Evolutionary conservation across 441 rosid species (phyloP).

Genomic region (Gossypium davidsonii): DNA sequence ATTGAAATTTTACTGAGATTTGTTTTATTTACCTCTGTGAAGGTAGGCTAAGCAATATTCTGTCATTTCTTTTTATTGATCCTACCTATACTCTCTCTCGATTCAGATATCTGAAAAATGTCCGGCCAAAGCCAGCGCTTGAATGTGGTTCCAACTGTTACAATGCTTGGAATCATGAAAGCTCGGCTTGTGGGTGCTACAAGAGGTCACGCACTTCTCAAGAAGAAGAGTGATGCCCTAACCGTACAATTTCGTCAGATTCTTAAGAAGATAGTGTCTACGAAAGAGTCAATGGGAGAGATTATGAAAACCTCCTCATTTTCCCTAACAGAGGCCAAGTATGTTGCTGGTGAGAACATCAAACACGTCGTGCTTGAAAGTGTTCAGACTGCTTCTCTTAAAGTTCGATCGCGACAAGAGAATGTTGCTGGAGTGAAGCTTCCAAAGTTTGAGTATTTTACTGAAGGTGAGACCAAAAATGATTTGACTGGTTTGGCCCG

Average conservation of each 20-base stretch:
- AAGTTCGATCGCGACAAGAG: not conserved
- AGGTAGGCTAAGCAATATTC: not conserved
- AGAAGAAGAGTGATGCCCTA: conserved; percentile 93
- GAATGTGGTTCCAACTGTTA: conserved; percentile 86
- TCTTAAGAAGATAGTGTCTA: conserved; percentile 69
- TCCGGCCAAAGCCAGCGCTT: conserved; percentile 70
- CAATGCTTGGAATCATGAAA: conserved; percentile 76
- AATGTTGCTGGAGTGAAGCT: not conserved
- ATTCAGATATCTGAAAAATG: conserved; percentile 42
- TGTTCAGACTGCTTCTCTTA: conserved; percentile 59
- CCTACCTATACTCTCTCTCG: not conserved
- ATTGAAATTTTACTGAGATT: not conserved
- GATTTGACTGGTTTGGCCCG: not conserved
- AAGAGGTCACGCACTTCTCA: conserved; percentile 89
- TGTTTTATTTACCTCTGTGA: not conserved
- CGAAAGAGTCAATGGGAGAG: conserved; percentile 87
- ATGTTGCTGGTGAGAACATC: conserved; percentile 83
- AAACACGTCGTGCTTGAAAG: conserved; percentile 75
- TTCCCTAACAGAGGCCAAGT: conserved; percentile 73
- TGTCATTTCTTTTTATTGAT: not conserved
- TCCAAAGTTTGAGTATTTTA: not conserved
- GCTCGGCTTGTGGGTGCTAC: conserved; percentile 90
- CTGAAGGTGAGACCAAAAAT: not conserved
- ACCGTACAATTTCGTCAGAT: conserved; percentile 82
- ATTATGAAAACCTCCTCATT: conserved; percentile 79